Evolutionary conservation across 495 filamentous ascomycete genomes (phyloP).

Genomic region (Neurospora tetrasperma): DNA sequence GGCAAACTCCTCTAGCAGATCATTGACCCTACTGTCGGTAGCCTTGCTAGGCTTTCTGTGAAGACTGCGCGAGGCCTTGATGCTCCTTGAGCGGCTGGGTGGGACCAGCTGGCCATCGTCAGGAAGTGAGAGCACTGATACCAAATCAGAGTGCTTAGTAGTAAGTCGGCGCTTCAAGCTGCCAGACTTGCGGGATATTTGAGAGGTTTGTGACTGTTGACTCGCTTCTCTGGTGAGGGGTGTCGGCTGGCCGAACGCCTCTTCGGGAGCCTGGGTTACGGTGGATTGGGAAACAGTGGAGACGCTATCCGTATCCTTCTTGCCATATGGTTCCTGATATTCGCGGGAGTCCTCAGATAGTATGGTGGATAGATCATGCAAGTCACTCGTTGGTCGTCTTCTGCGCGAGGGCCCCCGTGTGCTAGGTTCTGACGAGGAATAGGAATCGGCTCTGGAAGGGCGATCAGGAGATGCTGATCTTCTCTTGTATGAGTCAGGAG

Average conservation of each 20-base stretch:
- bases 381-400: slow-evolving; percentile 51
- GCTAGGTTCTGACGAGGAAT: slow-evolving; percentile 16
- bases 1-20: slow-evolving; percentile 70
- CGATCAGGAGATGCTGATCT: slow-evolving; percentile 25
- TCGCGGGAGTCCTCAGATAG: slow-evolving; percentile 51
- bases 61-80: slow-evolving; percentile 60
- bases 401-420: slow-evolving; percentile 23
- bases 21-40: slow-evolving; percentile 54
- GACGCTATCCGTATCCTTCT: slow-evolving; percentile 29
- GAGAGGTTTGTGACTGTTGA: slow-evolving; percentile 5
- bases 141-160: slow-evolving; percentile 86
- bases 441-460: slow-evolving; percentile 24
- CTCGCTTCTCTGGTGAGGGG: slow-evolving; percentile 31
- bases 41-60: slow-evolving; percentile 57
- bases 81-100: slow-evolving; percentile 43
- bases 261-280: slow-evolving; percentile 33
- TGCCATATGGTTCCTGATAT: slow-evolving; percentile 11
- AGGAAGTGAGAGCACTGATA: slow-evolving; percentile 79
- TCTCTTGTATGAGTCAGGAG: slow-evolving; percentile 14
- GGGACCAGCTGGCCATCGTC: slow-evolving; percentile 42
- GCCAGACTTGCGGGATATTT: slow-evolving; percentile 22
- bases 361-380: slow-evolving; percentile 66
- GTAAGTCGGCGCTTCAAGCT: slow-evolving; percentile 64
- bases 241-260: slow-evolving; percentile 24
- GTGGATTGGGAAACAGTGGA: slow-evolving; percentile 39